Evolutionary conservation across 805 yeast genomes (phyloP), one percentile per base, ranked within the genome.

Genomic region (Candida ascalaphidarum): DNA sequence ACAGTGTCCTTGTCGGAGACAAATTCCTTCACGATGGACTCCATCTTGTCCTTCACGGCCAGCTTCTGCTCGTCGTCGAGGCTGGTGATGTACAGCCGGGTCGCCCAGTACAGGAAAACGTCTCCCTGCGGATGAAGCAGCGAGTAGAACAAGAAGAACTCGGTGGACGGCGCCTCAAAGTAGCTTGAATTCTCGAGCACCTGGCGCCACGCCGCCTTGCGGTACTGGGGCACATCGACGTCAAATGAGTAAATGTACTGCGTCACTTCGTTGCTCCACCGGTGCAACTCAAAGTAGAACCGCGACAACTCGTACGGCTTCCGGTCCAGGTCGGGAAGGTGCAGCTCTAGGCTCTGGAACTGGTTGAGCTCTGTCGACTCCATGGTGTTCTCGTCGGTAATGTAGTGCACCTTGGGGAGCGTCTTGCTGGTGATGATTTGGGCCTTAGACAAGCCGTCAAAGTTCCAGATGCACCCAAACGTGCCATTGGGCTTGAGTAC

Each of bases 381-480:
- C 15, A 30, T 30, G 3, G 15, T 14, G 21, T 36, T 35, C 16
- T 22, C 25, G 2, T 26, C 39, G 9, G 29, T 19, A 13, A 37
- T 25, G 14, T 23, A 32, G 10, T 14, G 15, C 21, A 23, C 13
- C 12, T 19, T 14, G 5, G 22, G 30, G 15, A 24, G 17, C 11
- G 16, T 13, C 11, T 27, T 26, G 2, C 26, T 17, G 17, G 32
- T 34, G 17, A 46, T 33, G 14, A 15, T 5, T 26, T 17, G 4
- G 46, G 27, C 17, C 30, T 28, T 7, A 44, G 43, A 14, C 41
- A 40, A 37, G 6, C 22, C 21, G 14, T 75, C 81, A 36, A 55
- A 68, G 46, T 76, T 76, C 82, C 82, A 76, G 30, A 76, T 61
- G 14, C 73, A 43, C 0, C 75, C 80, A 9, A 76, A 50, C 25